Conservation (phyloP, 2,329 filamentous ascomycete genomes). For the Epichloe aotearoae region DNA sequence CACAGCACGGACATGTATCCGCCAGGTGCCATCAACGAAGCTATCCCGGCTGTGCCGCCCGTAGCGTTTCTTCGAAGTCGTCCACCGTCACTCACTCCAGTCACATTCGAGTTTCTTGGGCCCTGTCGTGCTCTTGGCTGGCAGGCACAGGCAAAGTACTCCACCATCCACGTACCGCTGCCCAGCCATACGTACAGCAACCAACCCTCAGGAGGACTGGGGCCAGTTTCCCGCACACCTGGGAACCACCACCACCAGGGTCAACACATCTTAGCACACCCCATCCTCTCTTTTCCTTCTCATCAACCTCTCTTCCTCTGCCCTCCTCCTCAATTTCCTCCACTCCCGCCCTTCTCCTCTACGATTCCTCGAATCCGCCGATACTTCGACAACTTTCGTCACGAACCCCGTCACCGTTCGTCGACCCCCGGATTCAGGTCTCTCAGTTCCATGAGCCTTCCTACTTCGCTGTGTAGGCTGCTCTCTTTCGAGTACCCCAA, state of each 20-base stretch:
- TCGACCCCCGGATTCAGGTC: slow-evolving; percentile 14
- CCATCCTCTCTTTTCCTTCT: slow-evolving; percentile 1
- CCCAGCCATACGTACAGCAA: background rate
- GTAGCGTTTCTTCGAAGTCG: slow-evolving; percentile 5
- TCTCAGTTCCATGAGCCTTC: slow-evolving; percentile 16
- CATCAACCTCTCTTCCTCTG: slow-evolving; percentile 6
- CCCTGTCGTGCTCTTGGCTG: background rate
- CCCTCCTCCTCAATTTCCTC: slow-evolving; percentile 8
- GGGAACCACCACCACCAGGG: background rate
- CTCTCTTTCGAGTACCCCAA: slow-evolving; percentile 8
- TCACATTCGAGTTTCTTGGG: background rate
- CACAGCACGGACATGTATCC: background rate
- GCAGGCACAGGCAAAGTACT: background rate
- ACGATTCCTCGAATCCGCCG: slow-evolving; percentile 25
- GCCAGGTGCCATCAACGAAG: background rate
- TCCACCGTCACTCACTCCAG: slow-evolving; percentile 3
- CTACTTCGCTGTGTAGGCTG: slow-evolving; percentile 15
- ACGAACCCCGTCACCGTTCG: slow-evolving; percentile 15
- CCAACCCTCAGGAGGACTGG: background rate
- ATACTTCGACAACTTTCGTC: slow-evolving; percentile 21
- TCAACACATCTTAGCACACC: background rate
- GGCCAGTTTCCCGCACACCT: background rate
- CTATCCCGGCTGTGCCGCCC: slow-evolving; percentile 11
- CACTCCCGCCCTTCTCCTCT: slow-evolving; percentile 12
- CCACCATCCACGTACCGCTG: background rate